Base-by-base conservation (phyloP, 2,329 filamentous ascomycete genomes). In the Sclerotinia glacialis region DNA sequence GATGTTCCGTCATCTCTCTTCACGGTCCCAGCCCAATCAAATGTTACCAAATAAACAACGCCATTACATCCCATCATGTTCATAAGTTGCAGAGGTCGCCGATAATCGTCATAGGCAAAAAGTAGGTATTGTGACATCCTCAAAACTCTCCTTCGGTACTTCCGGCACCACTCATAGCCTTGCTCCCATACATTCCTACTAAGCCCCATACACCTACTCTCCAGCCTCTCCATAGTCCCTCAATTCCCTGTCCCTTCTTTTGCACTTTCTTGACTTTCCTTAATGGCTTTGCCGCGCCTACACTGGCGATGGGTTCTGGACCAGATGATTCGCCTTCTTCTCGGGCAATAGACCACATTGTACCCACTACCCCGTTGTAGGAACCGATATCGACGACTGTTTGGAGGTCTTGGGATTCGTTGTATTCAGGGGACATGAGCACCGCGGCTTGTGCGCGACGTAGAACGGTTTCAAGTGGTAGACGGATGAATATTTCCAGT, bases 391-490 rank as follows among this genome's bases (percentile, higher is more conserved):
- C 87, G 0, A 98, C 87, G 65, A 97, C 88, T 65, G 92, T 87
- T 55, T 91, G 75, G 58, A 78, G 81, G 23, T 65, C 64, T 12
- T 59, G 18, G 34, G 49, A 58, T 69, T 64, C 66, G 37, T 66
- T 34, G 8, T 63, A 44, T 58, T 71, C 58, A 44, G 56, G 12
- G 28, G 70, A 58, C 83, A 64, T 58, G 55, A 92, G 83, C 0
- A 92, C 87, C 1, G 88, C 83, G 67, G 95, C 89, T 78, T 99
- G 95, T 6, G 92, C 94, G 68, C 95, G 87, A 58, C 95, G 89
- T 9, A 98, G 84, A 21, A 97, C 90, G 0, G 94, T 98, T 79
- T 99, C 95, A 5, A 98, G 82, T 0, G 95, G 95, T 16, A 98
- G 86, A 74, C 94, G 93, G 71, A 97, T 78, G 73, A 95, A 90